Conservation (phyloP, 129 eudicot species). For the Lactuca sativa region DNA sequence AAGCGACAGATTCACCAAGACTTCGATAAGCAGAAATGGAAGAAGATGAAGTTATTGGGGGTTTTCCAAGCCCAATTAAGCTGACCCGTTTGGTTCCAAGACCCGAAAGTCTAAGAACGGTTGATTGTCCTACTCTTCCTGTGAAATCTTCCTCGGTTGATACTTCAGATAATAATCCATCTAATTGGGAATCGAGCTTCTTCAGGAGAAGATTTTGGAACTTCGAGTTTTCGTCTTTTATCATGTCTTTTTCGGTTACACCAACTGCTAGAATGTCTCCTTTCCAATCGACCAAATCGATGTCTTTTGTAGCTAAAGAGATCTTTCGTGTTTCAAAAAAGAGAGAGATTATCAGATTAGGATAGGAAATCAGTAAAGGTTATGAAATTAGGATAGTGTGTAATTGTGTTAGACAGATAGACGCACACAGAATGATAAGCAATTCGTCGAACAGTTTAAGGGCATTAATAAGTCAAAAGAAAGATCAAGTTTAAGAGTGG, state of each 20-base stretch:
- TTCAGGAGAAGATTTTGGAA: conserved; percentile 67
- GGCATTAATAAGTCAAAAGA: not conserved
- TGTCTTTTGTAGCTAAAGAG: conserved; percentile 78
- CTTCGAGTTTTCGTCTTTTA: conserved; percentile 62
- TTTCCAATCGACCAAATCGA: conserved; percentile 86
- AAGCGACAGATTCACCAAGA: conserved; percentile 92
- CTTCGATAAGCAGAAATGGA: conserved; percentile 45
- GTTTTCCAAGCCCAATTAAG: conserved; percentile 77
- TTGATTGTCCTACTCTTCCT: conserved; percentile 88
- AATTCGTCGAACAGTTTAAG: conserved; percentile 26
- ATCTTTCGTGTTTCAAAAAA: conserved; percentile 45
- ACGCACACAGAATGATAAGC: conserved; percentile 17
- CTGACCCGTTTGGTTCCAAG: conserved; percentile 81
- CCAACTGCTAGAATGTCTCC: conserved; percentile 95
- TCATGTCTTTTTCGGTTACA: conserved; percentile 83
- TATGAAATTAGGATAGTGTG: not conserved
- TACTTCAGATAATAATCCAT: conserved; percentile 77
- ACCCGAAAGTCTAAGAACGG: conserved; percentile 73
- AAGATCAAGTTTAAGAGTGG: not conserved
- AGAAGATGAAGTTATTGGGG: conserved; percentile 41
- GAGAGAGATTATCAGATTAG: conserved; percentile 15
- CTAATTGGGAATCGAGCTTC: conserved; percentile 62
- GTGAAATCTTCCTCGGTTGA: conserved; percentile 87
- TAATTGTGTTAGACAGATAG: not conserved
- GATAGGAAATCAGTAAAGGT: not conserved